These are phyloP conservation scores for Epichloe coenophiala DNA, from an alignment of 2,329 filamentous ascomycete species.

Conservation along the genomic window DNA sequence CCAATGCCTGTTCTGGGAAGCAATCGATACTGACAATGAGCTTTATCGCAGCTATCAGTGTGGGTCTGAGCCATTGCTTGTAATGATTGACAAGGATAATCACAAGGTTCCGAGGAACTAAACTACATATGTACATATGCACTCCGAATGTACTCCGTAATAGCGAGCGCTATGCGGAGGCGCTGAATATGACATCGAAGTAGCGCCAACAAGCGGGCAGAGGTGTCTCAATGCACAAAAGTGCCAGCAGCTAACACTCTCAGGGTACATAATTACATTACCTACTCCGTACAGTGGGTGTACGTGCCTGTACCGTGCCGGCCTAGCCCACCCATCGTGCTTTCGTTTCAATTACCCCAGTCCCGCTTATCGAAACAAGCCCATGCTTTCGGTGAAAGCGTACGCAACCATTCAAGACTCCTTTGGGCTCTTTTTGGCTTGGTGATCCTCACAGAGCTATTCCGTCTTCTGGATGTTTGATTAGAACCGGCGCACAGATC, in stretches of 20 bases:
- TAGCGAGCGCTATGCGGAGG: neutral
- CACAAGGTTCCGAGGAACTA: neutral
- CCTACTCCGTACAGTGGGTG: too few relatives aligned
- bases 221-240: neutral
- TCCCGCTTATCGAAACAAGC: neutral
- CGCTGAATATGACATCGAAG: conserved; percentile 3
- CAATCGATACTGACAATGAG: neutral
- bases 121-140: too few relatives aligned
- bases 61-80: neutral
- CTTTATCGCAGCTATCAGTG: neutral
- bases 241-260: too few relatives aligned
- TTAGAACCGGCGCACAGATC: neutral
- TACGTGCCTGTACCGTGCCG: too few relatives aligned
- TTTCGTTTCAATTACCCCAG: neutral
- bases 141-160: neutral
- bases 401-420: neutral
- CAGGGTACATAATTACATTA: too few relatives aligned
- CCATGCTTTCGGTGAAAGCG: neutral
- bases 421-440: neutral
- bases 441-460: neutral
- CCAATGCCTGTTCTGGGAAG: neutral
- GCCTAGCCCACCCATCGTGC: too few relatives aligned
- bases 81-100: too few relatives aligned
- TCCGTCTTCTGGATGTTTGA: neutral
- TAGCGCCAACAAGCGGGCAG: neutral